Base-by-base conservation (phyloP, 2,329 filamentous ascomycete species). In the Stachybotrys chlorohalonatus region DNA sequence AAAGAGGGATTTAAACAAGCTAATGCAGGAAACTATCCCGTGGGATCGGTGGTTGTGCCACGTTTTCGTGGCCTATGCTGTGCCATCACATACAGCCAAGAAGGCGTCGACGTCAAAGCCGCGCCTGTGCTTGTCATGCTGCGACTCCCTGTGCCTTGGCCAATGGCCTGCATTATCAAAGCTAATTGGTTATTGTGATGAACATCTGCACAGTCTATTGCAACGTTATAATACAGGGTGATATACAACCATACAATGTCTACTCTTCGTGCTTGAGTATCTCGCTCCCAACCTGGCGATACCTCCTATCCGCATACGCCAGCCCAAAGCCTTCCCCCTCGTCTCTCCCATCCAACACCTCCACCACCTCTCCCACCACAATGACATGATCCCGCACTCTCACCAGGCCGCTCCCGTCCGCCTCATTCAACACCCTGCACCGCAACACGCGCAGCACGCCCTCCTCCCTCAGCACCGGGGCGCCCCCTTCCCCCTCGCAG, bases 381-480 rank as follows among this genome's bases (percentile, higher is more conserved):
- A 81, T 74, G 9, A 78, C 73, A 65, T 80, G 78, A 55, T 81
- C 78, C 47, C 75, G 66, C 8, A 81, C 76, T 47, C 63, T 66
- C n/a, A 80, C 61, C 13, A 81, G 59, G 0, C 77, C 77, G 5
- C 59, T 59, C 7, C 62, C 55, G 0, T 73, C 67, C 47, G 70
- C 68, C 31, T 75, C 74, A 11, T 65, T 63, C 13, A 78, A 53
- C 15, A 80, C 60, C 56, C 58, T 65, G 52, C 76, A 80, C 57
- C 67, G 63, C 47, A 80, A 54, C 24, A 78, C 75, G 59, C 76
- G 77, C 61, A 79, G 60, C n/a, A 85, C 75, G 17, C 83, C 82
- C 5, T 74, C 68, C 0, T 78, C 77, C 9, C 63, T 66, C 51
- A 84, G 65, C 24, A 78, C 62, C 13, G 79, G 79, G 31, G 75